Evolutionary conservation across 345 rosid species (phyloP).

Genomic region (Syzygium grande): DNA sequence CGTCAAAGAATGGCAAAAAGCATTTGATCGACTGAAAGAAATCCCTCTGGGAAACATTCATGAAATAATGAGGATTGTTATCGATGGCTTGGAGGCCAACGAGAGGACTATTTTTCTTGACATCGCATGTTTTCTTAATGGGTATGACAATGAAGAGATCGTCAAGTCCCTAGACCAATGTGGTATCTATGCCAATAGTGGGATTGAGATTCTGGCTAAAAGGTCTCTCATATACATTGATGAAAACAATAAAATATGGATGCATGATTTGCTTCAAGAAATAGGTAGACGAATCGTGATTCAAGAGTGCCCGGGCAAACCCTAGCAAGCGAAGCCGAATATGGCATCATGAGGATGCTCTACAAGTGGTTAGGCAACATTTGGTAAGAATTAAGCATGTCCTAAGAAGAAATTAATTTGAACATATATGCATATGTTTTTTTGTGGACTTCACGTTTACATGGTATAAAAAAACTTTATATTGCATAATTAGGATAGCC

Average conservation of each 20-base stretch:
- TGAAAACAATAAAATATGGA: not conserved
- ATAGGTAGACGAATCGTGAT: not conserved
- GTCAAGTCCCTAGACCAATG: not conserved
- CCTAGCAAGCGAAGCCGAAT: not conserved
- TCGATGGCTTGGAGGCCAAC: not conserved
- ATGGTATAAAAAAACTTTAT: not conserved
- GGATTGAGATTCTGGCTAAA: not conserved
- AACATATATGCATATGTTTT: not conserved
- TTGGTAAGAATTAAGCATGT: not conserved
- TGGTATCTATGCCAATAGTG: not conserved
- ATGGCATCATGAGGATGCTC: not conserved
- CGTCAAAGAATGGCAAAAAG: not conserved
- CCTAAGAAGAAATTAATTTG: not conserved
- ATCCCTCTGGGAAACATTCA: not conserved
- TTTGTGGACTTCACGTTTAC: not conserved
- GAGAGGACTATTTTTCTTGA: not conserved
- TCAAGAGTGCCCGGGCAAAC: not conserved
- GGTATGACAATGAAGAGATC: not conserved
- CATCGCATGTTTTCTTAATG: not conserved
- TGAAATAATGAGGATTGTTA: not conserved
- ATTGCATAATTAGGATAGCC: not conserved
- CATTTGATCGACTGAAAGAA: not conserved
- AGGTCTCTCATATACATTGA: not conserved
- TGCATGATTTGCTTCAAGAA: not conserved
- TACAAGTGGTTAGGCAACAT: not conserved